Conservation (phyloP, 371 early-diverging fungal genomes). For the Mortierella sp. region DNA sequence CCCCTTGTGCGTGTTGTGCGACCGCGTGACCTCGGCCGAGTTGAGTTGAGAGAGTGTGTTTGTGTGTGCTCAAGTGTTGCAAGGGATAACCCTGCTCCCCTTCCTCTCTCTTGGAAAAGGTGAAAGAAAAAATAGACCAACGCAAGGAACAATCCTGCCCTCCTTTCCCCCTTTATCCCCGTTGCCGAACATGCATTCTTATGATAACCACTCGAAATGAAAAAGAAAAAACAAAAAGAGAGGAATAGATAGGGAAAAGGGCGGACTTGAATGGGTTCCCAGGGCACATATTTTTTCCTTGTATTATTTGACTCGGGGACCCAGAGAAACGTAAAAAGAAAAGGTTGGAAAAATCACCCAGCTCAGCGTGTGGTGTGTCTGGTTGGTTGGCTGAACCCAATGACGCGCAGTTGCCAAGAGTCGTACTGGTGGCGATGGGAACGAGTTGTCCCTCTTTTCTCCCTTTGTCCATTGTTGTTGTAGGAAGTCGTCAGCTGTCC, state of each 20-base stretch:
- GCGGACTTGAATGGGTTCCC: conserved; percentile 1
- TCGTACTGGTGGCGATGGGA: background rate
- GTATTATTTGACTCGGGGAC: conserved; percentile 5
- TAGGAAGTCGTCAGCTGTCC: background rate
- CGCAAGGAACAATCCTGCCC: conserved; percentile 10
- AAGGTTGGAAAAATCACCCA: background rate
- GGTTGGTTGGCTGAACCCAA: background rate
- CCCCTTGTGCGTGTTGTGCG: background rate
- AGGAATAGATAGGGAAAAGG: background rate
- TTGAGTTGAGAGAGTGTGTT: background rate
- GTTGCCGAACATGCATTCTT: conserved; percentile 5
- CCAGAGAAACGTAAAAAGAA: background rate
- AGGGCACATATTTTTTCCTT: conserved; percentile 8
- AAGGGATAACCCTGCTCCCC: background rate
- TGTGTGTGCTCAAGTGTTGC: background rate
- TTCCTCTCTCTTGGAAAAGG: background rate
- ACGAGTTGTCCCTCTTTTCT: background rate
- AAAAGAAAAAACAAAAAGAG: background rate
- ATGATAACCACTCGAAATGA: background rate
- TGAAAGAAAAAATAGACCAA: background rate
- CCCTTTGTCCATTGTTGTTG: background rate
- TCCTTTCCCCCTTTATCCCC: background rate
- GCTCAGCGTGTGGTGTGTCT: background rate
- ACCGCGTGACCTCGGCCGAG: conserved; percentile 13
- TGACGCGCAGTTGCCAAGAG: background rate